Conservation (phyloP, 352 stramenopile genomes). For the Bremia lactucae region DNA sequence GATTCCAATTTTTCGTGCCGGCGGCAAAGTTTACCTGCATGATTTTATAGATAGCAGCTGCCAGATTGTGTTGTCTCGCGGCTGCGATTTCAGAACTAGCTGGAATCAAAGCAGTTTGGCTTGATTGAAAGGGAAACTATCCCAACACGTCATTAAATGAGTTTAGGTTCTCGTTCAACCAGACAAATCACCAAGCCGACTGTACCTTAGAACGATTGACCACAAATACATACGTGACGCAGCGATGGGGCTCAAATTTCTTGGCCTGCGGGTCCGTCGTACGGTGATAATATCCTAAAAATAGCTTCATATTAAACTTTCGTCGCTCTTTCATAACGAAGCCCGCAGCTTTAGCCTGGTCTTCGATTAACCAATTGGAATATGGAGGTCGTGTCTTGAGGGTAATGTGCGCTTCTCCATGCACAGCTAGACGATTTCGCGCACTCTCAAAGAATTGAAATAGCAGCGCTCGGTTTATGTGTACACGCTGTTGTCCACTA, state of each 20-base stretch:
- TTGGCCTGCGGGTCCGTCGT: conserved; percentile 82
- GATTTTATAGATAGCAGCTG: conserved; percentile 22
- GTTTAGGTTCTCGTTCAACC: neutral
- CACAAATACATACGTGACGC: conserved; percentile 81
- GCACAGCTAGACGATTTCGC: conserved; percentile 34
- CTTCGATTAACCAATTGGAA: conserved; percentile 82
- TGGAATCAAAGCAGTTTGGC: conserved; percentile 10
- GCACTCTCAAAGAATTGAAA: conserved; percentile 81
- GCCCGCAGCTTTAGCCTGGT: conserved; percentile 54
- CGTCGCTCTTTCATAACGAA: conserved; percentile 73
- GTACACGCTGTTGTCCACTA: conserved; percentile 78
- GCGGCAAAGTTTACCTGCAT: conserved; percentile 8
- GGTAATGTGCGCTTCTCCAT: conserved; percentile 73
- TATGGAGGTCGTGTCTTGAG: conserved; percentile 82
- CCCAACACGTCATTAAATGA: conserved; percentile 3
- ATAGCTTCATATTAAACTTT: conserved; percentile 60
- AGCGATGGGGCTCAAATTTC: conserved; percentile 72
- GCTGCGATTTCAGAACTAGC: conserved; percentile 9
- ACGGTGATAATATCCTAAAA: conserved; percentile 79
- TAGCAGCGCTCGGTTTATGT: conserved; percentile 76
- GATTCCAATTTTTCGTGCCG: conserved; percentile 2
- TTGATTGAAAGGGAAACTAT: conserved; percentile 28
- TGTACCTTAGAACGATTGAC: conserved; percentile 68
- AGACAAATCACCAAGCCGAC: neutral
- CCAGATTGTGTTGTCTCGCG: conserved; percentile 12